Evolutionary conservation across 192 early-diverging fungal genomes (phyloP).

Genomic region (Coemansia sp.): DNA sequence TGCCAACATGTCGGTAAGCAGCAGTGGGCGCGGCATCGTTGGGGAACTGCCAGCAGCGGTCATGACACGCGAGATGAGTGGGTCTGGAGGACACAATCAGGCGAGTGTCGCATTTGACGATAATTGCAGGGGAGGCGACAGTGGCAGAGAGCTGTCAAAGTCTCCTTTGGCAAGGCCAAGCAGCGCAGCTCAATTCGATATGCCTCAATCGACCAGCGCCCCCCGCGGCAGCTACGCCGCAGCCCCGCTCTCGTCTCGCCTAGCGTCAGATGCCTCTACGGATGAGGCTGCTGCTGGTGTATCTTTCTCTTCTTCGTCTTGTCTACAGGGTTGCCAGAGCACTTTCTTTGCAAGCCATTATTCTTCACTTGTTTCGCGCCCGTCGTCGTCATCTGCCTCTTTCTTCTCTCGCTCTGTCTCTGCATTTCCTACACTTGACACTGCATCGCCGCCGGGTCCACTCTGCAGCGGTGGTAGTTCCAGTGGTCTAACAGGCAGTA

Average conservation of each 20-base stretch:
- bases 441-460: conserved; percentile 9
- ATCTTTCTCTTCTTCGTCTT: conserved; percentile 12
- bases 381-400: not conserved
- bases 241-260: not conserved
- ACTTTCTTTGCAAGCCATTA: not conserved
- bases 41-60: not conserved
- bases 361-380: not conserved
- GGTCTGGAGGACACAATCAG: conserved; percentile 6
- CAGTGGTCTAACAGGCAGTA: not conserved
- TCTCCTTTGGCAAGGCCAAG: not conserved
- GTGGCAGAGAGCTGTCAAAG: not conserved
- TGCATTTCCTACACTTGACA: conserved; percentile 10
- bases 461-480: not conserved
- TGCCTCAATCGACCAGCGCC: conserved; percentile 3
- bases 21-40: not conserved
- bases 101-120: not conserved
- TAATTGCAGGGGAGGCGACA: conserved; percentile 6
- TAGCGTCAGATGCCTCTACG: not conserved
- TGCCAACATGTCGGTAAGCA: conserved; percentile 8
- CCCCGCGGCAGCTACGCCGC: conserved; percentile 5
- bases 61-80: conserved; percentile 8
- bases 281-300: not conserved
- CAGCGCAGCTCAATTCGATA: not conserved
- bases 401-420: not conserved
- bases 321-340: not conserved